Evolutionary conservation across 2,329 filamentous ascomycete species (phyloP).

Genomic region (Aplosporella prunicola): DNA sequence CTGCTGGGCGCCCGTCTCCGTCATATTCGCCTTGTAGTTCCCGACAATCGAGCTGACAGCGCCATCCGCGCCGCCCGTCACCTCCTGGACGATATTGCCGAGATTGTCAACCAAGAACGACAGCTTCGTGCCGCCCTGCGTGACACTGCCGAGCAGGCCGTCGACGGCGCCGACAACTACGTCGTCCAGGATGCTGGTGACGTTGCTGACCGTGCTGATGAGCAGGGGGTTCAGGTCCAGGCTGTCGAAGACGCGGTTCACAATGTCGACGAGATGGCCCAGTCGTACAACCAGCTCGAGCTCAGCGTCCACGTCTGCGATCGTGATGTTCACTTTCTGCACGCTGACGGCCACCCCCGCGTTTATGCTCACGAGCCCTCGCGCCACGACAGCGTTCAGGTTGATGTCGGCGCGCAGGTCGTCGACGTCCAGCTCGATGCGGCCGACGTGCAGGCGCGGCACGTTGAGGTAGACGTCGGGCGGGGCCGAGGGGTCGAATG

Average conservation of each 20-base stretch:
- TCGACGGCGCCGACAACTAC: slow-evolving; percentile 48
- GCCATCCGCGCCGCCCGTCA: slow-evolving; percentile 37
- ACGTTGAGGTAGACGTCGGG: slow-evolving; percentile 52
- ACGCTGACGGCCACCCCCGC: slow-evolving; percentile 40
- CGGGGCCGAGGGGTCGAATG: slow-evolving; percentile 25
- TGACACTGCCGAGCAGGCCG: slow-evolving; percentile 49
- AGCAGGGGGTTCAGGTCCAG: slow-evolving; percentile 54
- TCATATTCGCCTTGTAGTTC: slow-evolving; percentile 52
- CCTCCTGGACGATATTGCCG: slow-evolving; percentile 54
- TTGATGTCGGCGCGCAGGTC: slow-evolving; percentile 50
- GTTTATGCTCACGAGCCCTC: slow-evolving; percentile 45
- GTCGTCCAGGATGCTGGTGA: slow-evolving; percentile 42
- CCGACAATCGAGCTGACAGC: slow-evolving; percentile 47
- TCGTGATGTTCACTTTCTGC: slow-evolving; percentile 50
- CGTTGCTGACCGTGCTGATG: slow-evolving; percentile 46
- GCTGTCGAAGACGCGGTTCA: slow-evolving; percentile 50
- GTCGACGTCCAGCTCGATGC: slow-evolving; percentile 52
- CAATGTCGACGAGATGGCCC: slow-evolving; percentile 51
- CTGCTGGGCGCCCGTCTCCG: slow-evolving; percentile 33
- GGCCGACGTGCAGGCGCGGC: slow-evolving; percentile 48
- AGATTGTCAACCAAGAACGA: slow-evolving; percentile 52
- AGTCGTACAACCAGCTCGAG: slow-evolving; percentile 52
- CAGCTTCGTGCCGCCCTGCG: slow-evolving; percentile 45
- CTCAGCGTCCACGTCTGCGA: slow-evolving; percentile 49
- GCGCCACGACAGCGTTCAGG: slow-evolving; percentile 50